Evolutionary conservation across 306 rosid genomes (phyloP), one percentile per base, ranked within the genome.

Genomic region (Glycine soja): DNA sequence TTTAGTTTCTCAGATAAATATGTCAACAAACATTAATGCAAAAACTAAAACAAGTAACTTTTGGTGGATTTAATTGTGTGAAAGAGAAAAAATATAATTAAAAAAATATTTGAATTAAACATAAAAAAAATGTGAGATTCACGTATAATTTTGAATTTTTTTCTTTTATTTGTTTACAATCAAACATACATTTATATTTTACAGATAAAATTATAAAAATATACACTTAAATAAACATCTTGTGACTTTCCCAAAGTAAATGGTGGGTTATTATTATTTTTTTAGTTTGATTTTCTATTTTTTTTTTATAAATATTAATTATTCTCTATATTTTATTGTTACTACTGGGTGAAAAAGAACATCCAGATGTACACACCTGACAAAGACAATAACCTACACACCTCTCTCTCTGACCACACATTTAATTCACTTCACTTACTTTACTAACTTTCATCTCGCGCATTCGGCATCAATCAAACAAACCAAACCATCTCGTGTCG

Each of bases 301-400:
- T 62, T 32, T 0, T 3, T 12, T 24, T 24, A 24, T 24, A 24
- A 63, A 34, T 34, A 13, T 36, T 13, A 47, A 0, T 24, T 24
- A 34, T 64, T 34, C 4, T 30, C 15, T 2, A 63, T n/a, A 24
- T 12, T 76, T 13, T 64, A 67, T 30, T 38, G 10, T 5, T 62
- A 30, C 30, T 0, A 24, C 40, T 19, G 61, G 50, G 79, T 42
- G 76, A 68, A 74, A 58, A 16, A 78, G 58, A 82, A 80, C 66
- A 78, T 79, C 64, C 53, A 79, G 75, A 70, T 53, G 84, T 79
- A 74, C 79, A 52, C 77, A 75, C 61, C 47, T 70, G 86, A 82
- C 84, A 86, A 52, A 65, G 88, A 85, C 88, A 73, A 78, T 52
- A 85, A 81, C 81, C 83, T 79, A 66, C 82, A 67, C 83, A 42